Evolutionary conservation across 495 filamentous ascomycete species (phyloP), one percentile per base, ranked within the genome.

Genomic region (Aspergillus sclerotiicarbonarius): DNA sequence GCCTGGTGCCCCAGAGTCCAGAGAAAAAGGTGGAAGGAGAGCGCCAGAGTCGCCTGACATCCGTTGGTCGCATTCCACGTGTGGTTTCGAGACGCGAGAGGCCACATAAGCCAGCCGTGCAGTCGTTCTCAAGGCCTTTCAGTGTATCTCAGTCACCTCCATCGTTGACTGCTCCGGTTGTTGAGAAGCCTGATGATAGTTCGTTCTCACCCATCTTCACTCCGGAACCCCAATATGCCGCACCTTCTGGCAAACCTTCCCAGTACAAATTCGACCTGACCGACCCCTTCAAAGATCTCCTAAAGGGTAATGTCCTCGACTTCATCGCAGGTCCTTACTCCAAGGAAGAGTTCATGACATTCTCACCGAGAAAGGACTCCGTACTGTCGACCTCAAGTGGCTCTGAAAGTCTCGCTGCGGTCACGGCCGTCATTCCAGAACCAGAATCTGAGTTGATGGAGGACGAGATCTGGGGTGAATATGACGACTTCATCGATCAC

Each of bases 401-500:
- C 62, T 90, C 87, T 16, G 86, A 84, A 0, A 80, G 80, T n/a
- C 72, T 76, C 63, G 70, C 77, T 53, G 79, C 78, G 7, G 80
- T 84, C 7, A 88, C 82, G 10, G 87, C 88, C 21, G 71, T 89
- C 4, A 67, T 88, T 39, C 88, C 88, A 6, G 67, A 72, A 15
- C 75, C 82, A 10, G 78, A 72, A 30, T 80, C 82, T 8, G 83
- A 79, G 8, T 78, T 85, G 6, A 85, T 76, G 15, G 88, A 92
- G 61, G 94, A 98, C 63, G 94, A 98, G 65, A 81, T 96, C 16
- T 98, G 94, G 94, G 84, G 88, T 39, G 92, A 98, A 69, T 98
- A 94, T 61, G 87, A 97, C 67, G 94, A 98, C 65, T 76, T 96
- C 15, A 82, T 97, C 53, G 89, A 89, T 60, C 84, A 91, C 46